A percentile compares a stretch with the other conserved stretches of the same genome.
These are phyloP conservation scores for Arthrobotrys sphaeroides DNA, from an alignment of 2,329 filamentous ascomycete species.

Conservation along the genomic window DNA sequence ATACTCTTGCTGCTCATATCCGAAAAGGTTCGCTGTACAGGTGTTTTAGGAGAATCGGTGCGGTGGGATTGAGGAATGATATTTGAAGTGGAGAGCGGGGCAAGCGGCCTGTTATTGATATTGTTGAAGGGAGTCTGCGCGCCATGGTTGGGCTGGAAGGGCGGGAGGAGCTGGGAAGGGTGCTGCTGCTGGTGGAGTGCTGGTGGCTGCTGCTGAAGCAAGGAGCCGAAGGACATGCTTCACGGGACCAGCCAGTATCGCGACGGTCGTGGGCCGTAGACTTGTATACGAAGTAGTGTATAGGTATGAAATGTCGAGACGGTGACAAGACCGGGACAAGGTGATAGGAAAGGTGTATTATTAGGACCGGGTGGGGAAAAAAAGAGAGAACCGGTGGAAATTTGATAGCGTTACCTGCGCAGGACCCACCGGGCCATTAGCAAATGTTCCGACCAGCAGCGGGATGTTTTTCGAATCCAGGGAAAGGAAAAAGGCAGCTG, in stretches of 20 bases:
- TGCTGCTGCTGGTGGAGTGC: constrained; percentile 50
- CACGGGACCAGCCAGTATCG: constrained; percentile 5
- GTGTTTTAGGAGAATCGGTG: constrained; percentile 45
- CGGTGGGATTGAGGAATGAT: constrained; percentile 13
- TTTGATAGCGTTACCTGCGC: constrained; percentile 32
- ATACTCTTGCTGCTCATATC: constrained; percentile 30
- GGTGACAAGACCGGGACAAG: not conserved
- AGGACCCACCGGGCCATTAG: constrained; percentile 46
- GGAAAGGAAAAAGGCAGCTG: constrained; percentile 2
- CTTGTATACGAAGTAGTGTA: not conserved
- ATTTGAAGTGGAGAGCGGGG: constrained; percentile 10
- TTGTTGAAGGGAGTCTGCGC: constrained; percentile 30
- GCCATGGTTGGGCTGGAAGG: constrained; percentile 46
- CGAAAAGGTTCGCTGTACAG: constrained; percentile 53
- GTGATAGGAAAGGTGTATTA: not conserved
- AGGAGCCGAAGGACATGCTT: constrained; percentile 54
- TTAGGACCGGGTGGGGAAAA: constrained; percentile 22
- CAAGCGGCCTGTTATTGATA: constrained; percentile 19
- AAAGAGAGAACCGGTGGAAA: constrained; percentile 10
- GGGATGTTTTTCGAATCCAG: constrained; percentile 7
- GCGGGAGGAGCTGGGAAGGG: constrained; percentile 42
- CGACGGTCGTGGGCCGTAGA: not conserved
- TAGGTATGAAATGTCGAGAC: not conserved
- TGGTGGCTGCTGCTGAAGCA: constrained; percentile 52
- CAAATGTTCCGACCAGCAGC: constrained; percentile 29